A percentile compares a stretch with the other conserved stretches of the same genome.
phyloP scores from a whole-genome alignment of 139 green algal species.

The Haematococcus sp. region DNA sequence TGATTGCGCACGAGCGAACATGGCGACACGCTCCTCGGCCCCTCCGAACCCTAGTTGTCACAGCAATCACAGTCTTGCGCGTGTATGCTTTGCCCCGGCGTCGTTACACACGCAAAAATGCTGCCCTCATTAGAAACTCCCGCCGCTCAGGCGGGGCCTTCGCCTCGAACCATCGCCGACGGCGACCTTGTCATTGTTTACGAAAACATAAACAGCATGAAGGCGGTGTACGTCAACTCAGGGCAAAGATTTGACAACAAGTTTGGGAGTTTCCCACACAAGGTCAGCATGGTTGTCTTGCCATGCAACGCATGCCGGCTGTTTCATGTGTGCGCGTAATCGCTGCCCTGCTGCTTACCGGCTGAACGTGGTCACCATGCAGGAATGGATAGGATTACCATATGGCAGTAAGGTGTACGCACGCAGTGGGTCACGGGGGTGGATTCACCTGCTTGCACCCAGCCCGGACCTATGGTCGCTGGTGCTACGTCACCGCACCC shows the following conservation, averaged over 20 bases:
- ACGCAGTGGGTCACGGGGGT: conserved; percentile 36
- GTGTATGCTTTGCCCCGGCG: no score
- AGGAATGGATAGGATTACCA: conserved; percentile 71
- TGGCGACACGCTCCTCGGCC: no score
- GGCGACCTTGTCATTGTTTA: conserved; percentile 86
- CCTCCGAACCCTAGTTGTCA: no score
- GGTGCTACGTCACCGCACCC: conserved; percentile 75
- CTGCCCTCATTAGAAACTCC: neutral
- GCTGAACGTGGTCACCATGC: neutral
- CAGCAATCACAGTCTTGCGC: no score
- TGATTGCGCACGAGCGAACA: no score
- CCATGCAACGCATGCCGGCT: neutral
- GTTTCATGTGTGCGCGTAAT: no score
- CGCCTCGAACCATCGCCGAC: conserved; percentile 46
- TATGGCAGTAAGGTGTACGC: conserved; percentile 70
- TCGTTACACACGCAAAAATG: neutral
- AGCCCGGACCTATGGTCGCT: conserved; percentile 92
- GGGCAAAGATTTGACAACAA: conserved; percentile 48
- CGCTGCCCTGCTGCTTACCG: no score
- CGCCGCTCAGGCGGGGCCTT: neutral
- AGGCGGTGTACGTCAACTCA: conserved; percentile 47
- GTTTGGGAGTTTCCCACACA: conserved; percentile 62
- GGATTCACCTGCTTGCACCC: conserved; percentile 76
- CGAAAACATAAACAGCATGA: conserved; percentile 71
- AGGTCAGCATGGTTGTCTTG: conserved; percentile 28